Conservation (phyloP, 129 eudicot species). For the Rutidosis leptorrhynchoides region DNA sequence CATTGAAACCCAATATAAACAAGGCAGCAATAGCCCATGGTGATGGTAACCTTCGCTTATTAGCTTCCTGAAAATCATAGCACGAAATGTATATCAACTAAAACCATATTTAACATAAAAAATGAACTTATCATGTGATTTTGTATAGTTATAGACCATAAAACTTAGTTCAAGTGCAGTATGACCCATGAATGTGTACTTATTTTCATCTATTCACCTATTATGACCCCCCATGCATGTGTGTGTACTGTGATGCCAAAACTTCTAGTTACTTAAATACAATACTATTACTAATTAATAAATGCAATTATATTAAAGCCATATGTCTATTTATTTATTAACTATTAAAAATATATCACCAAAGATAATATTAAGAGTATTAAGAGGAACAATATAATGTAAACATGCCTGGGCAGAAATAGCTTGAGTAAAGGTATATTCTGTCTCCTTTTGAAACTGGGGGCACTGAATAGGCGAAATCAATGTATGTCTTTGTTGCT, state of each 20-base stretch:
- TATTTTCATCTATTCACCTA: neutral
- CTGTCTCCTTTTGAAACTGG: constrained; percentile 12
- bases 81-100: neutral
- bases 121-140: neutral
- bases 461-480: constrained; percentile 9
- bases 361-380: neutral
- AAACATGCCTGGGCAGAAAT: constrained; percentile 15
- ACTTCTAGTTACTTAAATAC: neutral
- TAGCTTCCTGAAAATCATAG: constrained; percentile 10
- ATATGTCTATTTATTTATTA: neutral
- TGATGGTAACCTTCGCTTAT: constrained; percentile 15
- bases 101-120: neutral
- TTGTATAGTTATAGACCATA: neutral
- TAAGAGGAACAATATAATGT: neutral
- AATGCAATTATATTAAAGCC: neutral
- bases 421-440: constrained; percentile 13
- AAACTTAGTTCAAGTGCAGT: neutral
- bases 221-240: neutral
- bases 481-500: neutral
- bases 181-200: too few relatives aligned
- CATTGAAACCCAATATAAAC: constrained; percentile 2
- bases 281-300: too few relatives aligned
- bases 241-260: neutral
- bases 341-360: neutral
- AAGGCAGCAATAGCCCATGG: constrained; percentile 21